Base-by-base conservation (phyloP, 208 protist genomes). In the Leishmania guyanensis region DNA sequence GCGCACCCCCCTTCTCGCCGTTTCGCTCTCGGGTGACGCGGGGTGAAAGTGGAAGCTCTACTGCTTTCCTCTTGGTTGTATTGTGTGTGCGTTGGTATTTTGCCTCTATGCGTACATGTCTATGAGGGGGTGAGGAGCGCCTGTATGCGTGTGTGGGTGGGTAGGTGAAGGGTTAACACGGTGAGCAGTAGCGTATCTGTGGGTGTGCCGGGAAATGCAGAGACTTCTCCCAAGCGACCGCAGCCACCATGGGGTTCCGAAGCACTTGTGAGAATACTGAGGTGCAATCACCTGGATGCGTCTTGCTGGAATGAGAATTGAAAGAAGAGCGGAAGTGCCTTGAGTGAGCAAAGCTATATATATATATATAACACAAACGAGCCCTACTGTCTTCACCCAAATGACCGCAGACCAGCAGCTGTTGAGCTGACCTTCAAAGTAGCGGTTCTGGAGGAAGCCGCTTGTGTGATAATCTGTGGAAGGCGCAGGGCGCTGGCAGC, bases 41-140 rank as follows among this genome's bases (percentile, higher is more conserved):
- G 46, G 22, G 46, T 20, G n/a, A 8, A 46, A 54, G 46, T 53
- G 26, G 43, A 73, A n/a, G 3, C 68, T n/a, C 46, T 2, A 3
- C 17, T 53, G 26, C 16, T 16, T 10, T 17, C 68, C 46, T 33
- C 68, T 50, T 73, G 17, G 68, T 22, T 54, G 68, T 5, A 26
- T 53, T 29, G 8, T 50, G 51, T 29, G 68, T 36, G 68, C 5
- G 68, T 26, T 26, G 20, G 17, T 53, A 16, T 26, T n/a, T 75
- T 33, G 4, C 48, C 17, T 75, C 51, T 54, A 76, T 76, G 51
- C 71, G 51, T 62, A 48, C 71, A 76, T 76, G 51, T 76, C 71
- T 76, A 76, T 76, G 46, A 54, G 33, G 22, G 20, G 43, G 8
- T 33, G 12, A 29, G 68, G 68, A 26, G 68, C 68, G 20, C 22